phyloP scores from a whole-genome alignment of 805 yeast species.

The Suhomyces pyralidae region DNA sequence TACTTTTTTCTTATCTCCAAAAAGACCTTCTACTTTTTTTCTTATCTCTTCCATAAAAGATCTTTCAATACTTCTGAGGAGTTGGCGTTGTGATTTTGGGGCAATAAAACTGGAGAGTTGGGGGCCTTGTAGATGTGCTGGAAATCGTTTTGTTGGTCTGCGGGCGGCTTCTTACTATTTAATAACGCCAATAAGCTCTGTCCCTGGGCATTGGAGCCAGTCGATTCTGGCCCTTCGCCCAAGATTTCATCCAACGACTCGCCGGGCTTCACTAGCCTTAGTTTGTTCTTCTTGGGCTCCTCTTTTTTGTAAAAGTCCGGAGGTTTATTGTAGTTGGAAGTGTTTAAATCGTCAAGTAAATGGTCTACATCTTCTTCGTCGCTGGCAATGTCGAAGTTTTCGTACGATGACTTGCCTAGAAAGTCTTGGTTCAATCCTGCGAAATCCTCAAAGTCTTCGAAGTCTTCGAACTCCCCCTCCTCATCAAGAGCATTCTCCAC shows the following conservation, averaged over 20 bases:
- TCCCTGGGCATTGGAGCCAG: slow-evolving; percentile 14
- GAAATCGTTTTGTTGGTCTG: slow-evolving; percentile 7
- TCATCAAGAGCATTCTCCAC: slow-evolving; percentile 6
- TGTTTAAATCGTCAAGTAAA: slow-evolving; percentile 7
- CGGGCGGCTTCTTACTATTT: slow-evolving; percentile 12
- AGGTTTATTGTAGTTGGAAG: background rate
- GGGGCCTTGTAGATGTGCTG: slow-evolving; percentile 12
- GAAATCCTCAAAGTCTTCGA: slow-evolving; percentile 32
- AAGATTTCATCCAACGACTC: slow-evolving; percentile 17
- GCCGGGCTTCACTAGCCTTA: slow-evolving; percentile 29
- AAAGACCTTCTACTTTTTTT: too few relatives aligned
- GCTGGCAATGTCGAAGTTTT: slow-evolving; percentile 31
- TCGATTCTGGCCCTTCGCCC: background rate
- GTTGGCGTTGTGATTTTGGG: background rate
- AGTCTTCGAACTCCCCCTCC: slow-evolving; percentile 33
- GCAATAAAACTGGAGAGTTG: background rate
- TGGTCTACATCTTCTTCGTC: slow-evolving; percentile 33
- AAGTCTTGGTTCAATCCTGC: slow-evolving; percentile 3
- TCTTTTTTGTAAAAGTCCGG: slow-evolving; percentile 7
- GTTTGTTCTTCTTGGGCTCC: slow-evolving; percentile 13
- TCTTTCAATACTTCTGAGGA: slow-evolving; percentile 8
- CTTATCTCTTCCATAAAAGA: slow-evolving; percentile 5
- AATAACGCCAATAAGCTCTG: slow-evolving; percentile 21
- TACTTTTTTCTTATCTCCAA: too few relatives aligned
- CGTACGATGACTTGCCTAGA: slow-evolving; percentile 9